Conservation (phyloP, 805 yeast species). For the Lipomyces mesembrius region DNA sequence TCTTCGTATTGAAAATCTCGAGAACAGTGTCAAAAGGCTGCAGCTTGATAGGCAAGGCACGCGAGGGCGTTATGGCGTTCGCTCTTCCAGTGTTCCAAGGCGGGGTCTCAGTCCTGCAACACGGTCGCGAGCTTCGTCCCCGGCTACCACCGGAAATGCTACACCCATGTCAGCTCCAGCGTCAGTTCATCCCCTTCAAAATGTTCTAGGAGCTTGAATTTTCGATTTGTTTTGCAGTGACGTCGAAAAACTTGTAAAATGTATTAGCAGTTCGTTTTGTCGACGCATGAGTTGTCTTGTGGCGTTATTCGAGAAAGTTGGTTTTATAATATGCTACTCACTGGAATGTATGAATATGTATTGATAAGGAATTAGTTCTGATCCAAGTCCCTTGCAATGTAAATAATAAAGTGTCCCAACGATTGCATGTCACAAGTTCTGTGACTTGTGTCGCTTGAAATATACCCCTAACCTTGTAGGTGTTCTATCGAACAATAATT, state of each 20-base stretch:
- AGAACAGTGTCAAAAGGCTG: conserved; percentile 42
- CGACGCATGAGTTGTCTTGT: neutral
- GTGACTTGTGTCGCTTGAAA: neutral
- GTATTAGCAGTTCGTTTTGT: neutral
- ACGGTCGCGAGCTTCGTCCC: conserved; percentile 32
- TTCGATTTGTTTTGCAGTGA: neutral
- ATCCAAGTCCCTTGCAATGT: neutral
- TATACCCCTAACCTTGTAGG: neutral
- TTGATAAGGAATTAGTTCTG: neutral
- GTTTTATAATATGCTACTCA: neutral
- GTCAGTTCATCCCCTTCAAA: conserved; percentile 14
- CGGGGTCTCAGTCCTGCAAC: conserved; percentile 36
- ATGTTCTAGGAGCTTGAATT: neutral
- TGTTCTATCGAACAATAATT: neutral
- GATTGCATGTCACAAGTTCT: neutral
- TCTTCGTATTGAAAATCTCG: conserved; percentile 41
- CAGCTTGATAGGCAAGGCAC: conserved; percentile 32
- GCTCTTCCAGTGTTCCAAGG: conserved; percentile 36
- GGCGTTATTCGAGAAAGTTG: neutral
- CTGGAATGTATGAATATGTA: neutral
- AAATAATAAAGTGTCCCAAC: neutral
- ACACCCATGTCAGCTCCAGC: conserved; percentile 19
- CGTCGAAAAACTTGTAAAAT: too few relatives aligned
- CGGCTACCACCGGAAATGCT: conserved; percentile 26
- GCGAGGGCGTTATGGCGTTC: conserved; percentile 39